phyloP scores from a whole-genome alignment of 2,329 filamentous ascomycete genomes.

The Penicillium sp. region DNA sequence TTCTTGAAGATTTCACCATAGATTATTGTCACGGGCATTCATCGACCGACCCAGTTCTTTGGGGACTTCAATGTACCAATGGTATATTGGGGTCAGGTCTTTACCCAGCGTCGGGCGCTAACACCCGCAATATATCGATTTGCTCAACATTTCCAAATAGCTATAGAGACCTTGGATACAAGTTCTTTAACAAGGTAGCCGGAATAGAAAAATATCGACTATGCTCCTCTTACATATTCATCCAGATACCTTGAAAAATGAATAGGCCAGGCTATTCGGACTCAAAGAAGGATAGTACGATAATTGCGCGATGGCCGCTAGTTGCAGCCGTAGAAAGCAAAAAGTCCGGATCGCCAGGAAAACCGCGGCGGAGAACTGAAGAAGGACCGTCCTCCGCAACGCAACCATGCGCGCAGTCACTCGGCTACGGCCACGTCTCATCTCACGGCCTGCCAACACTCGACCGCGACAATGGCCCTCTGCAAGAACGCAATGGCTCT shows the following conservation, averaged over 20 bases:
- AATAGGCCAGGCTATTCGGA: no score
- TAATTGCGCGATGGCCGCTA: conserved; percentile 3
- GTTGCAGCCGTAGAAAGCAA: neutral
- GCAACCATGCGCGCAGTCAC: conserved; percentile 27
- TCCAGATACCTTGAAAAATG: no score
- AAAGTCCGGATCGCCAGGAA: conserved; percentile 15
- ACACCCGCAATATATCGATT: neutral
- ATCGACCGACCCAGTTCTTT: neutral
- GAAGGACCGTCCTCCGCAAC: conserved; percentile 4
- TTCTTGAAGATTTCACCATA: neutral
- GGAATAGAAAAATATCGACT: no score
- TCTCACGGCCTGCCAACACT: conserved; percentile 4
- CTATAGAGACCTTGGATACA: no score
- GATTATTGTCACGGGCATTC: neutral
- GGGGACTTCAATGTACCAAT: no score
- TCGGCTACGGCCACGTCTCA: conserved; percentile 19
- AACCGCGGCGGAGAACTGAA: neutral
- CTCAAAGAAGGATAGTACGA: neutral
- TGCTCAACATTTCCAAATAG: no score
- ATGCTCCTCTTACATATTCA: no score
- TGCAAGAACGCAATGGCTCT: conserved; percentile 18
- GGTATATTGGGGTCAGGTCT: neutral
- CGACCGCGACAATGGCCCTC: conserved; percentile 2
- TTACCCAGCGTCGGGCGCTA: neutral
- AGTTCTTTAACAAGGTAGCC: no score